Conservation (phyloP, 2,329 filamentous ascomycete species). For the Diaporthe destruens region DNA sequence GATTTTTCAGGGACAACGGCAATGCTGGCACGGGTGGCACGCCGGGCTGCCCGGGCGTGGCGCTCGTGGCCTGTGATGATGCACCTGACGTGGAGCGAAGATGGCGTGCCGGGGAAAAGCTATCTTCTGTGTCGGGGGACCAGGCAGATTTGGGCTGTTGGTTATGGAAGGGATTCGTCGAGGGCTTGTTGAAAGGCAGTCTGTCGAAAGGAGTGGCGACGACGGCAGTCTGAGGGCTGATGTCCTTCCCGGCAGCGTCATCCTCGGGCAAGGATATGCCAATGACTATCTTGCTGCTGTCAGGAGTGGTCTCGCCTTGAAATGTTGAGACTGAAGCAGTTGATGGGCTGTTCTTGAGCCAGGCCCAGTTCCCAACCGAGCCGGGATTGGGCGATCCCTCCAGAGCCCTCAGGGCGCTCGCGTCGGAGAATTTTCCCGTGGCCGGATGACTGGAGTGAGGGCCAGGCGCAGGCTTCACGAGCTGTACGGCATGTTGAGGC, state of each 20-base stretch:
- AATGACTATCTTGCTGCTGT: slow-evolving; percentile 79
- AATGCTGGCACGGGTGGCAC: slow-evolving; percentile 73
- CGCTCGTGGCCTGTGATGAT: slow-evolving; percentile 68
- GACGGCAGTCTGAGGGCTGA: slow-evolving; percentile 65
- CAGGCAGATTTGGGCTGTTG: slow-evolving; percentile 65
- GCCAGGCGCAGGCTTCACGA: slow-evolving; percentile 45
- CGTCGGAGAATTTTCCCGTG: slow-evolving; percentile 65
- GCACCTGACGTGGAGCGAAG: slow-evolving; percentile 68
- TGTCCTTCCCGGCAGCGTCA: slow-evolving; percentile 57
- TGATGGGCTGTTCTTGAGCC: slow-evolving; percentile 61
- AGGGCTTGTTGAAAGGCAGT: slow-evolving; percentile 43
- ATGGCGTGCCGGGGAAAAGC: slow-evolving; percentile 55
- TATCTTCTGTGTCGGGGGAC: slow-evolving; percentile 72
- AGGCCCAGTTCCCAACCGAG: slow-evolving; percentile 69
- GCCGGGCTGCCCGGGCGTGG: slow-evolving; percentile 48
- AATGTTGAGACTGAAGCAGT: not conserved
- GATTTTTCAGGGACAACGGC: slow-evolving; percentile 58
- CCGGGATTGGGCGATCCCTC: slow-evolving; percentile 67
- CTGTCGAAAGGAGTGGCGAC: slow-evolving; percentile 55
- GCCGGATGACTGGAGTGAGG: slow-evolving; percentile 38
- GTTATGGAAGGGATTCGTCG: slow-evolving; percentile 43
- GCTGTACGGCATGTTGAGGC: slow-evolving; percentile 53
- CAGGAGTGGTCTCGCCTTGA: slow-evolving; percentile 54
- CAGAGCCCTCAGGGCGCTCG: slow-evolving; percentile 70
- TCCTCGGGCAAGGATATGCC: slow-evolving; percentile 75